Conservation (phyloP, 2,329 filamentous ascomycete genomes). For the Blastomyces gilchristii region DNA sequence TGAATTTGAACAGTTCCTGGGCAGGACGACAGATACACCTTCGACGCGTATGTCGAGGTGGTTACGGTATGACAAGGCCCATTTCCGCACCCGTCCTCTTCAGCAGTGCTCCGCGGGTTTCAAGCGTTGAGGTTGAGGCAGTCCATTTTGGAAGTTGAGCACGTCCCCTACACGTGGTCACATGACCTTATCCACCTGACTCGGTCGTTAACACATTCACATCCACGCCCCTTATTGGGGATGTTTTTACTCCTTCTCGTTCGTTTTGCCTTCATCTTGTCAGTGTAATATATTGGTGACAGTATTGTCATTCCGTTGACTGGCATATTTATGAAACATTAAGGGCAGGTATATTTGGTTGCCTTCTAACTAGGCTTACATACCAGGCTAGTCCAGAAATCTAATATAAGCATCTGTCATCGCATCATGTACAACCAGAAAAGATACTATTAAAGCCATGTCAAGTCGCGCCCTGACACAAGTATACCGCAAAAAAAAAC, state of each 20-base stretch:
- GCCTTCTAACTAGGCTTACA: neutral
- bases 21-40: neutral
- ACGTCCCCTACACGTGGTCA: neutral
- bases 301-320: neutral
- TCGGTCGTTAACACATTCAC: too few relatives aligned
- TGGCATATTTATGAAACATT: neutral
- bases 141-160: neutral
- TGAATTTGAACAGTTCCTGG: neutral
- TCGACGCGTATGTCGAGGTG: neutral
- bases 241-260: neutral
- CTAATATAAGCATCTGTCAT: neutral
- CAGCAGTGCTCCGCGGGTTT: neutral
- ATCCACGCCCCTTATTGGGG: too few relatives aligned
- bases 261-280: neutral
- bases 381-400: neutral
- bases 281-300: neutral
- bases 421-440: neutral
- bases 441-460: neutral
- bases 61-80: neutral
- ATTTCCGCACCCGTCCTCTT: neutral
- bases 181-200: neutral
- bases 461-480: neutral
- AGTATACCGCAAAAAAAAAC: neutral
- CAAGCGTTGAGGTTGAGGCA: neutral
- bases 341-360: neutral